phyloP scores from a whole-genome alignment of 129 eudicot genomes.

The Kitagawia praeruptora region DNA sequence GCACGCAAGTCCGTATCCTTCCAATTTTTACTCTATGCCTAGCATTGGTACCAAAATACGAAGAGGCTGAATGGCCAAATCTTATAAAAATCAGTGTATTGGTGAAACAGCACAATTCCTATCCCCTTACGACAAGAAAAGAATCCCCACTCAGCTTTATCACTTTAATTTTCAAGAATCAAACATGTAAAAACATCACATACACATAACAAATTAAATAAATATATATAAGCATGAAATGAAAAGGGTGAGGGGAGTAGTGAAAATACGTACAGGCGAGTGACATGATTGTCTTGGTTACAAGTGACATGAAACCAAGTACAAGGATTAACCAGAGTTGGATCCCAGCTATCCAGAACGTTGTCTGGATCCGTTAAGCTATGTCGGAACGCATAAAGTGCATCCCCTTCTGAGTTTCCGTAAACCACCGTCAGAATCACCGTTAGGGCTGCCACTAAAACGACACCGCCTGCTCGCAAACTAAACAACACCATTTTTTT shows the following conservation, averaged over 20 bases:
- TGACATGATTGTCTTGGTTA: conserved; percentile 65
- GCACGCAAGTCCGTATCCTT: no score
- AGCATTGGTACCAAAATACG: no score
- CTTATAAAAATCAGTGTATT: no score
- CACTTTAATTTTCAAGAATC: no score
- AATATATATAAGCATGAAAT: no score
- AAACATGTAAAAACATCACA: no score
- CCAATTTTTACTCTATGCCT: no score
- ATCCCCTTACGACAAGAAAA: no score
- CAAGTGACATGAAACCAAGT: conserved; percentile 95
- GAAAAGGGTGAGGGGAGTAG: not conserved
- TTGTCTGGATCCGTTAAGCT: conserved; percentile 79
- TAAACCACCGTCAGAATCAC: conserved; percentile 9
- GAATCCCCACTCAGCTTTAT: no score
- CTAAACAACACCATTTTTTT: not conserved
- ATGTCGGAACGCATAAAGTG: conserved; percentile 65
- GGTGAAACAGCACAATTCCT: no score
- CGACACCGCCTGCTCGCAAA: conserved; percentile 1
- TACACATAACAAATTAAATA: no score
- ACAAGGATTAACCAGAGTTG: conserved; percentile 79
- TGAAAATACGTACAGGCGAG: conserved; percentile 50
- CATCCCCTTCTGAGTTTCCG: conserved; percentile 80
- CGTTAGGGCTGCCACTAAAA: not conserved
- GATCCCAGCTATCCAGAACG: conserved; percentile 93
- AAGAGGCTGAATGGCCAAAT: no score